phyloP scores from a whole-genome alignment of 805 yeast species.

The Sporopachydermia lactativora region DNA sequence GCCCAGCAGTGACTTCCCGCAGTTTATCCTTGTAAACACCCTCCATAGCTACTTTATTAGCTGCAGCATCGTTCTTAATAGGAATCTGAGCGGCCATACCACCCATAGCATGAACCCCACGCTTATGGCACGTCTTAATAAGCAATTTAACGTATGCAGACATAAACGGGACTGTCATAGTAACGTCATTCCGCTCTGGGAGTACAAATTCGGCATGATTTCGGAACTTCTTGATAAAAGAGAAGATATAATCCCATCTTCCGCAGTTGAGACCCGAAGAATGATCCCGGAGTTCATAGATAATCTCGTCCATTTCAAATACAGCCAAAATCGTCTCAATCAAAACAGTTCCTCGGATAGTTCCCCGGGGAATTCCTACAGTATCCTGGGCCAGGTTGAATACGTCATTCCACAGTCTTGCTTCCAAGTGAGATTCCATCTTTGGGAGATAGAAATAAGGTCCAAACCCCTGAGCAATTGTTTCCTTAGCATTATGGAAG shows the following conservation, averaged over 20 bases:
- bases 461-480: constrained; percentile 42
- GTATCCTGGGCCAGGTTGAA: constrained; percentile 53
- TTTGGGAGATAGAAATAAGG: constrained; percentile 66
- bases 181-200: constrained; percentile 58
- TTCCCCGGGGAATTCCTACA: constrained; percentile 48
- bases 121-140: constrained; percentile 54
- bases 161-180: constrained; percentile 60
- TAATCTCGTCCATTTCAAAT: constrained; percentile 68
- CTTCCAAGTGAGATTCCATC: constrained; percentile 67
- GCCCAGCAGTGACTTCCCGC: constrained; percentile 53
- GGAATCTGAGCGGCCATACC: constrained; percentile 76
- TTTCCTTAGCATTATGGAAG: constrained; percentile 52
- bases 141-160: constrained; percentile 47
- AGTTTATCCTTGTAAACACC: constrained; percentile 55
- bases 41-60: constrained; percentile 51
- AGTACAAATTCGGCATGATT: constrained; percentile 46
- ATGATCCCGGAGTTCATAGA: constrained; percentile 58
- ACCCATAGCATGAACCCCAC: constrained; percentile 67
- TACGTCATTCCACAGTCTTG: constrained; percentile 62
- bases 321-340: constrained; percentile 64
- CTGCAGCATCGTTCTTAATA: constrained; percentile 45
- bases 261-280: constrained; percentile 66
- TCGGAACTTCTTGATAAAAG: constrained; percentile 51
- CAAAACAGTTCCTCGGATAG: constrained; percentile 57
- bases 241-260: constrained; percentile 66